phyloP scores from a whole-genome alignment of 225 moss, liverwort and hornwort species.

The Straminergon stramineum region DNA sequence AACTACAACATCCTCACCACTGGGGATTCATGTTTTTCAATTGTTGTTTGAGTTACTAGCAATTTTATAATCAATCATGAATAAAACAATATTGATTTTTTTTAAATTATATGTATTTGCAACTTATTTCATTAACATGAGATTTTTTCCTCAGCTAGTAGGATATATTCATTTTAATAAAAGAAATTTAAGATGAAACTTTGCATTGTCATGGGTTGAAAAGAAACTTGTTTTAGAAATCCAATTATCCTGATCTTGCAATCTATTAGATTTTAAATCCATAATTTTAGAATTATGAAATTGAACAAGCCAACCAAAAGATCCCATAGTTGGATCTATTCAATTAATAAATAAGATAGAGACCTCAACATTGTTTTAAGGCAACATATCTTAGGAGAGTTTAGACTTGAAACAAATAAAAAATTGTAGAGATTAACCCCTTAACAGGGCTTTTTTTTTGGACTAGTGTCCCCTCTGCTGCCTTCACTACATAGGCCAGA shows the following conservation, averaged over 20 bases:
- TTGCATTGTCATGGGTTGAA: no score
- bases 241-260: neutral
- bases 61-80: no score
- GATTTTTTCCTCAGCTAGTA: no score
- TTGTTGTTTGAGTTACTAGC: neutral
- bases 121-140: neutral
- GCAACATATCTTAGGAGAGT: neutral
- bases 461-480: no score
- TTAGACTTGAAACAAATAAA: neutral
- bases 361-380: neutral
- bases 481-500: no score
- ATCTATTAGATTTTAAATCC: neutral
- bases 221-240: neutral
- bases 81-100: neutral
- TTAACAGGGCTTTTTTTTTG: no score
- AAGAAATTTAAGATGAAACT: neutral
- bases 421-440: neutral
- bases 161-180: neutral
- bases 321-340: neutral
- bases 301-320: neutral
- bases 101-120: neutral
- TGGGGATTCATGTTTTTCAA: neutral
- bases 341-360: neutral
- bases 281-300: neutral
- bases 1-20: no score